These are phyloP conservation scores for Meyerozyma smithsonii DNA, from an alignment of 1,139 yeast species.

Conservation along the genomic window DNA sequence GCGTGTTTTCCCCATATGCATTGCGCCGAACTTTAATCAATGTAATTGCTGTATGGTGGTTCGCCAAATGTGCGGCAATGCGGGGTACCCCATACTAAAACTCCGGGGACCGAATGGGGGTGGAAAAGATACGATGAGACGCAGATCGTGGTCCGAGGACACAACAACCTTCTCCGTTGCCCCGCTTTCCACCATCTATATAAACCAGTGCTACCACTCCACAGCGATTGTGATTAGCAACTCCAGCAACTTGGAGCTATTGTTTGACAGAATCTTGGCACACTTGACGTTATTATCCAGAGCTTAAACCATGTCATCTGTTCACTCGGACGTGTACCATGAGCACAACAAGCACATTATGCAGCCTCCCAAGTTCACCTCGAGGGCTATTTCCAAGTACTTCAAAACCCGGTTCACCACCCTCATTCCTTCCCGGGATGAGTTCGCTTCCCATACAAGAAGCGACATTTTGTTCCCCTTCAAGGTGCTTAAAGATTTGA, in stretches of 20 bases:
- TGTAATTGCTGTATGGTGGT: too few species aligned
- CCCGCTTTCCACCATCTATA: background rate
- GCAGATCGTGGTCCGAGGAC: too few species aligned
- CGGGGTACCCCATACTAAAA: background rate
- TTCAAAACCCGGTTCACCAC: constrained; percentile 26
- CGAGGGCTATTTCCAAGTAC: constrained; percentile 22
- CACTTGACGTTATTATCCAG: too few species aligned
- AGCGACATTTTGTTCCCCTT: constrained; percentile 34
- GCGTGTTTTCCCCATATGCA: too few species aligned
- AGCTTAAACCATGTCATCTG: background rate
- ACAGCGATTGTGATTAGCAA: too few species aligned
- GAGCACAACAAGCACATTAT: constrained; percentile 30
- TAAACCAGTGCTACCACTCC: too few species aligned
- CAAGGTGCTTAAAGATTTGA: constrained; percentile 23
- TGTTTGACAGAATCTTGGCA: background rate
- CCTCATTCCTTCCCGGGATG: constrained; percentile 29
- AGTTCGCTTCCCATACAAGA: constrained; percentile 22
- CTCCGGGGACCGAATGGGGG: background rate
- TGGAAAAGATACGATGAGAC: background rate
- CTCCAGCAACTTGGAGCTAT: background rate
- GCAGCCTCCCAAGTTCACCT: constrained; percentile 28
- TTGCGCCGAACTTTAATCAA: too few species aligned
- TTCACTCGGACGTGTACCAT: constrained; percentile 10
- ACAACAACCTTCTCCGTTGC: too few species aligned
- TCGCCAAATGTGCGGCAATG: background rate